Evolutionary conservation across 495 filamentous ascomycete genomes (phyloP), one percentile per base, ranked within the genome.

Genomic region (Podospora bellae-mahoneyi): DNA sequence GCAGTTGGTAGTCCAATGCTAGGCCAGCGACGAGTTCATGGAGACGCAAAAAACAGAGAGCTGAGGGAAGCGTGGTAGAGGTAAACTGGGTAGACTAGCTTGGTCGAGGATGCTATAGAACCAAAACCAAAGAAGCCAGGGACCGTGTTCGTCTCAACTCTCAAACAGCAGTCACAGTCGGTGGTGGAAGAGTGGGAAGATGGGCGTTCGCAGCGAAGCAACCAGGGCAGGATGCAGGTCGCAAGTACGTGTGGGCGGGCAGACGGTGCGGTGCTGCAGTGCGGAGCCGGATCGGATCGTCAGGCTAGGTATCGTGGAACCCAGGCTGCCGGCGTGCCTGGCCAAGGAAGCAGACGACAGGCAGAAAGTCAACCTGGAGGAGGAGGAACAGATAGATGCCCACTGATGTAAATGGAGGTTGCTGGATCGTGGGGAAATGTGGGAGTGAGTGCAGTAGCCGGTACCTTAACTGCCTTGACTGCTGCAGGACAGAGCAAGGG

Each of bases 1-100:
- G 69, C 68, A 32, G 74, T 70, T 44, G 18, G 69, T 69, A 32
- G 16, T 61, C 20, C 61, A 63, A 32, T 39, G 72, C 73, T 70
- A 72, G 71, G 71, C 70, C 53, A 66, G 72, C 75, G 66, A 69
- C 69, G 72, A 70, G 72, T 72, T 77, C 79, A 75, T 77, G 73
- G 72, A 74, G 72, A 61, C 62, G 34, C 10, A 60, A 58, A 58
- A 60, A 60, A 15, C 58, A 27, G 27, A 60, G 18, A 39, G 34
- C 34, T 39, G 34, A 39, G 5, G 34, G 34, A 10, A 39, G 34
- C 34, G 23, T 39, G 34, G 34, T 55, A 18, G 61, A 57, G 67
- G 64, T 66, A 72, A 62, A 27, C 32, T 64, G 68, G 54, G 66
- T 34, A 39, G 10, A 5, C 34, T 48, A 16, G 39, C 39, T 48